Evolutionary conservation across 1,284 basidiomycete genomes (phyloP).

Genomic region (Paramarasmius palmivorus): DNA sequence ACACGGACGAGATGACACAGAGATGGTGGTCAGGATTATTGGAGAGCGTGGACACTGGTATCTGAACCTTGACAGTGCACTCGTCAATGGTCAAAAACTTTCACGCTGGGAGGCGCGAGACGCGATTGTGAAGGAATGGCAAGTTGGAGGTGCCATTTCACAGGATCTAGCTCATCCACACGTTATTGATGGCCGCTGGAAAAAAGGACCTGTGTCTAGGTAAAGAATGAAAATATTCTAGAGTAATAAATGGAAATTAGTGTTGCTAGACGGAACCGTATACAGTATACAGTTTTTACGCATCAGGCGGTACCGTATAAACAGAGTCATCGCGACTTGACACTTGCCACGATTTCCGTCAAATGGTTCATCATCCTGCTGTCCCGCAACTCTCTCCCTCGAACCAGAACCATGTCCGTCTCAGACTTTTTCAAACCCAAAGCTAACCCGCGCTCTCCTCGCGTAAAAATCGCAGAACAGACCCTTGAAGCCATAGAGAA

Average conservation of each 20-base stretch:
- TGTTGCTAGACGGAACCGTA: no score
- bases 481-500: constrained; percentile 36
- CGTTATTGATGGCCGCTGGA: constrained; percentile 24
- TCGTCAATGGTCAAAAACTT: constrained; percentile 31
- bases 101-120: constrained; percentile 20
- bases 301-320: no score
- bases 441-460: neutral
- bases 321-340: no score
- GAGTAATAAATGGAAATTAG: no score
- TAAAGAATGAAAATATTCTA: no score
- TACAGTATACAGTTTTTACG: no score
- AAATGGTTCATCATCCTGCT: no score
- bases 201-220: constrained; percentile 24
- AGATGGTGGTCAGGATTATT: constrained; percentile 37
- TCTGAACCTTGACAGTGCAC: constrained; percentile 33
- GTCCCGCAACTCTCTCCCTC: no score
- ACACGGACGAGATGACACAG: constrained; percentile 34
- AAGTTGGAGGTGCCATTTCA: constrained; percentile 19
- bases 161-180: constrained; percentile 14
- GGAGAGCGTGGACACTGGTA: constrained; percentile 42
- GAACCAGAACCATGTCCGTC: no score
- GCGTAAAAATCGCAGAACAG: constrained; percentile 29
- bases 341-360: no score
- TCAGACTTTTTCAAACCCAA: no score
- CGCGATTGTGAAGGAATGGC: constrained; percentile 25